Base-by-base conservation (phyloP, 352 stramenopile genomes). In the Aphanomyces invadans region DNA sequence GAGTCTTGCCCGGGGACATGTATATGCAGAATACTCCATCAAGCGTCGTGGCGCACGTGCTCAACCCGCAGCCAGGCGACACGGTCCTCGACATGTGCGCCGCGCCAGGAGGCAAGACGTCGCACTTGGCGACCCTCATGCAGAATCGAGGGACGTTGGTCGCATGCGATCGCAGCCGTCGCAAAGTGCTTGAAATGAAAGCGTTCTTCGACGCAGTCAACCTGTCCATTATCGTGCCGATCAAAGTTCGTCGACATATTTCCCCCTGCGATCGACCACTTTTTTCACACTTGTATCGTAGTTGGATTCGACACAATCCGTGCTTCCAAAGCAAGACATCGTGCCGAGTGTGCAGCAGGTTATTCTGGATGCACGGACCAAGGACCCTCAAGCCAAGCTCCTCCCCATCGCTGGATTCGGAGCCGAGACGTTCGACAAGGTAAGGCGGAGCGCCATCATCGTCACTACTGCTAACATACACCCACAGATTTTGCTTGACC, bases 21-120 rank as follows among this genome's bases (percentile, higher is more conserved):
- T 96, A 96, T 72, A 75, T 96, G 17, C 94, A 98, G 75, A 98
- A 98, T 71, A 75, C 98, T 29, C 92, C 94, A 46, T 97, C 88
- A 1, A 86, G 91, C 1, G 74, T 97, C 32, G 94, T 97, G n/a
- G 89, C 77, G 0, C 88, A 97, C 65, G 90, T 81, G 7, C 72
- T 98, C 3, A 67, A 95, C 70, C 88, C 92, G 1, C 74, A 94
- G 70, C 64, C 77, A 23, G 86, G 80, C 28, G 86, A 97, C 33
- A 77, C 86, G 29, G 87, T 98, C 73, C 71, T 98, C 42, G 95
- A 98, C 68, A 96, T 98, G 87, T 98, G 95, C 78, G 80, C 86
- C 4, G 93, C 92, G 0, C 95, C 95, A 0, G 93, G 95, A 36
- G 94, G 94, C 21, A 98, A 98, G 73, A 93, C 92, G 19, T 90